phyloP scores from a whole-genome alignment of 345 rosid species.

The Euphorbia pulcherrima region DNA sequence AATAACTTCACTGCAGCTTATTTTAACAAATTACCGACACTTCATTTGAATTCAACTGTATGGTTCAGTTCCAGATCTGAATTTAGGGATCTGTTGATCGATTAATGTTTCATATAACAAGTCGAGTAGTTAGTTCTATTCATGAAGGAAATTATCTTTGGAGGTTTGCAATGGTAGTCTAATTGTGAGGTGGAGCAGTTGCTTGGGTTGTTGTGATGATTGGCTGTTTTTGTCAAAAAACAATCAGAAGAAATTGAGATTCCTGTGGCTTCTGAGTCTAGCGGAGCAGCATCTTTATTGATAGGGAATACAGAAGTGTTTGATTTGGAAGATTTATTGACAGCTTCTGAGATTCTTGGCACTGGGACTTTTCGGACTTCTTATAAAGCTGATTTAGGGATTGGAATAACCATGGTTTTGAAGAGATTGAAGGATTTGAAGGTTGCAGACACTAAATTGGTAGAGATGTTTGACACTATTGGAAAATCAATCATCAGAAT shows the following conservation, averaged over 20 bases:
- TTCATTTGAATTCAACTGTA: slow-evolving; percentile 9
- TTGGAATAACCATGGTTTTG: slow-evolving; percentile 32
- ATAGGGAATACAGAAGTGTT: slow-evolving; percentile 20
- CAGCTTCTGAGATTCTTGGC: slow-evolving; percentile 46
- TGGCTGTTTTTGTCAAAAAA: too few species aligned
- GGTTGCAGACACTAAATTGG: too few species aligned
- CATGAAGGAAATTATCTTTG: too few species aligned
- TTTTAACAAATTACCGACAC: slow-evolving; percentile 32
- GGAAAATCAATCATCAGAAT: too few species aligned
- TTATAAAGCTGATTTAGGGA: slow-evolving; percentile 42
- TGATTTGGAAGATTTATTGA: slow-evolving; percentile 41
- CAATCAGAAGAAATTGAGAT: too few species aligned
- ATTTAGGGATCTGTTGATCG: slow-evolving; percentile 9
- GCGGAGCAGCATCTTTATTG: too few species aligned
- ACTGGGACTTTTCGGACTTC: slow-evolving; percentile 46
- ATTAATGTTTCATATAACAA: slow-evolving; percentile 36
- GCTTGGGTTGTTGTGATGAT: too few species aligned
- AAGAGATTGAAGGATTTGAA: slow-evolving; percentile 14
- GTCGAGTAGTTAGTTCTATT: too few species aligned
- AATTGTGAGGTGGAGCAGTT: too few species aligned
- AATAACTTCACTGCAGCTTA: slow-evolving; percentile 33
- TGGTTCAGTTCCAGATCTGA: slow-evolving; percentile 37
- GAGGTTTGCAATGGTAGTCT: too few species aligned
- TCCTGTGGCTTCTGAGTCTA: too few species aligned
- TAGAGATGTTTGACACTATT: too few species aligned